These are phyloP conservation scores for Melampsora larici-populina DNA, from an alignment of 1,284 basidiomycete species.

Conservation along the genomic window DNA sequence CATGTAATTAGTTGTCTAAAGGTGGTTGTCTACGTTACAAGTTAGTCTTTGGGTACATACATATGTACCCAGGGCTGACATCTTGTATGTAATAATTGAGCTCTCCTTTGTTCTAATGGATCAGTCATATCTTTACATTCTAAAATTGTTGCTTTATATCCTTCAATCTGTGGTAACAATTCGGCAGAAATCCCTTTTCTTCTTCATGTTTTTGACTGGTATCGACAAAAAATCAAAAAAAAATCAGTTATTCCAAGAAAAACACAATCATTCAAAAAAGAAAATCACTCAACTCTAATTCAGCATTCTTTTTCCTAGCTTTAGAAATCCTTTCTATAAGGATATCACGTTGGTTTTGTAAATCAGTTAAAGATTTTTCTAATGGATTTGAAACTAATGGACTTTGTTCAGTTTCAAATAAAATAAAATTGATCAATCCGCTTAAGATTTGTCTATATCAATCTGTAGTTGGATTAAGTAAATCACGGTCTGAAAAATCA, in stretches of 20 bases:
- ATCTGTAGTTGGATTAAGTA: conserved; percentile 12
- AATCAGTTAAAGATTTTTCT: conserved; percentile 10
- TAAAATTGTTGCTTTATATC: conserved; percentile 20
- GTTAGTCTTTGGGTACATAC: too few species aligned
- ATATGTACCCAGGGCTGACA: too few species aligned
- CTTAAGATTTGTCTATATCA: conserved; percentile 21
- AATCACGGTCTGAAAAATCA: conserved; percentile 31
- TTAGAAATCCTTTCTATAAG: conserved; percentile 10
- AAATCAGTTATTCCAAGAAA: too few species aligned
- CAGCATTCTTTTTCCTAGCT: conserved; percentile 7
- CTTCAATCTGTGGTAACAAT: conserved; percentile 23
- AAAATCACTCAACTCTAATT: background rate
- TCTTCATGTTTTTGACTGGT: conserved; percentile 26
- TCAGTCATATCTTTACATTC: conserved; percentile 28
- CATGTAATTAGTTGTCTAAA: too few species aligned
- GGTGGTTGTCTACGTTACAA: too few species aligned
- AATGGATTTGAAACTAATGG: conserved; percentile 3
- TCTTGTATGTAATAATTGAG: too few species aligned
- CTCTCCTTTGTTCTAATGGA: conserved; percentile 20
- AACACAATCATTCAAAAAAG: background rate
- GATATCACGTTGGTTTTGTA: conserved; percentile 12
- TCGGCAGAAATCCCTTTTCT: conserved; percentile 18
- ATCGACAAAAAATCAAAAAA: background rate
- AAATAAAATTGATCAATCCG: conserved; percentile 38
- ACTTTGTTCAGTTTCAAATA: conserved; percentile 31